A percentile compares a stretch with the other conserved stretches of the same genome.
Evolutionary conservation across 306 rosid genomes (phyloP).

Genomic region (Fagus sylvatica): DNA sequence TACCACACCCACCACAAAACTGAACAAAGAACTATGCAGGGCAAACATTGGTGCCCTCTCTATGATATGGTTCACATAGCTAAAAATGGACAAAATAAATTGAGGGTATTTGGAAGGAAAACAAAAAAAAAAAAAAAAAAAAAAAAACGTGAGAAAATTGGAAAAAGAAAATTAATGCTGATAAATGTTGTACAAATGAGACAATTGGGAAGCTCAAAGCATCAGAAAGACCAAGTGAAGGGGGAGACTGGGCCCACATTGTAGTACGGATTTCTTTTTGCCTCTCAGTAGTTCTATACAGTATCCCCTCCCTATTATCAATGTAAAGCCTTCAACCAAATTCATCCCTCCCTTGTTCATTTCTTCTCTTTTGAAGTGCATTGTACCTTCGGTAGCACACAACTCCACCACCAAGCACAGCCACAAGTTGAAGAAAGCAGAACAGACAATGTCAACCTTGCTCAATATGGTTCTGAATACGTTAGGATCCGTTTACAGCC

Average conservation of each 20-base stretch:
- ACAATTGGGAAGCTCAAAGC: slow-evolving; percentile 48
- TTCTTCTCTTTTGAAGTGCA: slow-evolving; percentile 25
- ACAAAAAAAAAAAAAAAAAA: background rate
- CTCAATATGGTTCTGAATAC: slow-evolving; percentile 24
- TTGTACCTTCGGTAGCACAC: slow-evolving; percentile 31
- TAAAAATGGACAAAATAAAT: slow-evolving; percentile 15
- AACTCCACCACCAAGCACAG: slow-evolving; percentile 45
- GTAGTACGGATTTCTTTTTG: slow-evolving; percentile 37
- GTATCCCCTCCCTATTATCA: slow-evolving; percentile 42
- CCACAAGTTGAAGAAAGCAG: slow-evolving; percentile 31
- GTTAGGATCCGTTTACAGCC: slow-evolving; percentile 87
- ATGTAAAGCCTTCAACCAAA: slow-evolving; percentile 41
- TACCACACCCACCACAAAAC: slow-evolving; percentile 33
- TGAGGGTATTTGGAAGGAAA: slow-evolving; percentile 10
- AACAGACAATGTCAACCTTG: slow-evolving; percentile 28
- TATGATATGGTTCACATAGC: slow-evolving; percentile 37
- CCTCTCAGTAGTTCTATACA: slow-evolving; percentile 55
- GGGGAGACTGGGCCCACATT: slow-evolving; percentile 34
- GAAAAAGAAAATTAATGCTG: slow-evolving; percentile 47
- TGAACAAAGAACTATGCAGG: slow-evolving; percentile 26
- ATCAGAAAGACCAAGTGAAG: slow-evolving; percentile 35
- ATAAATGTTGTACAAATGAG: slow-evolving; percentile 54
- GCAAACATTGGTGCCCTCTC: slow-evolving; percentile 46
- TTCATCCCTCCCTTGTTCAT: slow-evolving; percentile 36
- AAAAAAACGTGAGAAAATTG: slow-evolving; percentile 34